Conservation (phyloP, 2,329 filamentous ascomycete species). For the Colletotrichum sp. region DNA sequence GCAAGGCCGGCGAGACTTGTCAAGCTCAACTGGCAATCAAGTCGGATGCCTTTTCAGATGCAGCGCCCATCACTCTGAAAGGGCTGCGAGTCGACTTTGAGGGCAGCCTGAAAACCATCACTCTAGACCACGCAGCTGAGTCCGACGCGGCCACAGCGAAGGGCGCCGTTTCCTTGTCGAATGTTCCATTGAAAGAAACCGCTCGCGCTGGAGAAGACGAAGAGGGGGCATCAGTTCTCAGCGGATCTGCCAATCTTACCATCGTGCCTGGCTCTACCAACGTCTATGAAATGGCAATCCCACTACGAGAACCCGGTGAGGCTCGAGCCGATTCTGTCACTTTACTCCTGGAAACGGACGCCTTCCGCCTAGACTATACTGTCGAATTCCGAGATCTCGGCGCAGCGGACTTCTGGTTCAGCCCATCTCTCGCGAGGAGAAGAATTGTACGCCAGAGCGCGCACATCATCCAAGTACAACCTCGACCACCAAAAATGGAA, state of each 20-base stretch:
- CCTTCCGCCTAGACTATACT: conserved; percentile 72
- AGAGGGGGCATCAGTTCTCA: conserved; percentile 34
- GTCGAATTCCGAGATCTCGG: conserved; percentile 55
- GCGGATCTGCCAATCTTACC: conserved; percentile 56
- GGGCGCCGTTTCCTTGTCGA: conserved; percentile 26
- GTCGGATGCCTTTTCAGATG: conserved; percentile 59
- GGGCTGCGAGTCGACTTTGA: conserved; percentile 60
- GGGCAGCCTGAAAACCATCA: conserved; percentile 61
- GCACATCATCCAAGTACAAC: conserved; percentile 73
- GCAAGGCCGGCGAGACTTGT: conserved; percentile 65
- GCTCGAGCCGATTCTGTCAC: conserved; percentile 69
- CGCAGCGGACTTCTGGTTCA: conserved; percentile 55
- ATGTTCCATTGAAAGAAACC: conserved; percentile 30
- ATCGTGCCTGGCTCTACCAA: conserved; percentile 70
- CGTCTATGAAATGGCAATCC: conserved; percentile 74
- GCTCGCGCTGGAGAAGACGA: conserved; percentile 18
- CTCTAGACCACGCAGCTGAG: conserved; percentile 48
- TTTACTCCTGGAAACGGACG: conserved; percentile 65
- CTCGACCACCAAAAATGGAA: conserved; percentile 90
- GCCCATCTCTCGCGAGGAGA: conserved; percentile 45
- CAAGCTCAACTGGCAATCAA: conserved; percentile 62
- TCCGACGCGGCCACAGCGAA: conserved; percentile 8
- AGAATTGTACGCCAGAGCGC: conserved; percentile 54
- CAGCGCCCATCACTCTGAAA: conserved; percentile 56
- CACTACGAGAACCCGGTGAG: conserved; percentile 83